phyloP scores from a whole-genome alignment of 805 yeast species.

The Schwanniomyces vanrijiae region DNA sequence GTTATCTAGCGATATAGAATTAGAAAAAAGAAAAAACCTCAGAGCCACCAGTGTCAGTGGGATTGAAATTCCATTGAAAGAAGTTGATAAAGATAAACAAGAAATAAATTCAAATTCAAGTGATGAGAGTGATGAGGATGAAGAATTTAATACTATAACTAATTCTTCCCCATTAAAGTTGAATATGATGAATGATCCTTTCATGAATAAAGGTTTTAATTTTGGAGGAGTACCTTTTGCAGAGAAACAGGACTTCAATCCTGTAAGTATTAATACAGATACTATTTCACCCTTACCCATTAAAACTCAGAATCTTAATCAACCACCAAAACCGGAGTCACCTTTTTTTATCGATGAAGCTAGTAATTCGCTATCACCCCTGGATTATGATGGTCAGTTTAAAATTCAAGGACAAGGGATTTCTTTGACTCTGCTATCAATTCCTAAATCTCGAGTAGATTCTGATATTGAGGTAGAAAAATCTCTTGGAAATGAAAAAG shows the following conservation, averaged over 20 bases:
- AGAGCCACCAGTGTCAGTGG: slow-evolving; percentile 40
- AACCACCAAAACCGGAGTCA: slow-evolving; percentile 13
- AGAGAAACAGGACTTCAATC: slow-evolving; percentile 1
- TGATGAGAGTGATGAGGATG: slow-evolving; percentile 41
- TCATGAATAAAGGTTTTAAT: neutral
- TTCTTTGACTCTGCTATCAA: neutral
- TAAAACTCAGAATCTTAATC: slow-evolving; percentile 3
- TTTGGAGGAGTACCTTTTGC: neutral
- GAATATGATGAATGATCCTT: slow-evolving; percentile 21
- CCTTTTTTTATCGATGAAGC: slow-evolving; percentile 16
- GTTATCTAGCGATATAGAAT: slow-evolving; percentile 17
- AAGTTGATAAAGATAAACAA: slow-evolving; percentile 10
- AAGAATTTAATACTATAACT: slow-evolving; percentile 12
- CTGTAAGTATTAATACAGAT: slow-evolving; percentile 9
- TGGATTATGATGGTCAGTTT: slow-evolving; percentile 11
- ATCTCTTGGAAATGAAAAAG: slow-evolving; percentile 1
- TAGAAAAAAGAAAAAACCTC: slow-evolving; percentile 17
- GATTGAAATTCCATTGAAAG: slow-evolving; percentile 13
- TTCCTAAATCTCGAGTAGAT: neutral
- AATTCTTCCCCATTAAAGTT: slow-evolving; percentile 27
- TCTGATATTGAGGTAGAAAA: neutral
- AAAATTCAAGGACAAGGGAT: slow-evolving; percentile 2
- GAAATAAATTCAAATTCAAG: slow-evolving; percentile 8
- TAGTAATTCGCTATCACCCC: slow-evolving; percentile 15
- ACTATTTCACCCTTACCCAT: slow-evolving; percentile 17